Evolutionary conservation across 768 basidiomycete genomes (phyloP).

Genomic region (Lepiota venenata): DNA sequence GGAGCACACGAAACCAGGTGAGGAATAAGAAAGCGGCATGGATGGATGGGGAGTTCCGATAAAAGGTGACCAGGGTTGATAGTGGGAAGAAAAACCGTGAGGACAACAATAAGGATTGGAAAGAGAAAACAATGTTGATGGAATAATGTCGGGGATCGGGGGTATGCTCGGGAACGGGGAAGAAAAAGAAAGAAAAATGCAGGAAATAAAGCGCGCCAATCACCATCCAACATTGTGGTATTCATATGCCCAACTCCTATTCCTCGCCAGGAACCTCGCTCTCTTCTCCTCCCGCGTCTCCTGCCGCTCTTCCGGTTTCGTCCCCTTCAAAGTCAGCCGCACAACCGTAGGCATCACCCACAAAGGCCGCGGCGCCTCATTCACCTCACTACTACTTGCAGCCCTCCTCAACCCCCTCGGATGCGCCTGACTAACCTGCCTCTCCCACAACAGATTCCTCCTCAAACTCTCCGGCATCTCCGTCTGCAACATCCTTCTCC

Average conservation of each 20-base stretch:
- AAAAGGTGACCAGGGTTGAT: not conserved
- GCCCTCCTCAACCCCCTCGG: conserved; percentile 32
- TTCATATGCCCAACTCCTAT: conserved; percentile 67
- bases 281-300: conserved; percentile 38
- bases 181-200: conserved; percentile 5
- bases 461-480: conserved; percentile 86
- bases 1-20: not conserved
- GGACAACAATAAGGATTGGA: not conserved
- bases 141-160: conserved; percentile 10
- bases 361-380: conserved; percentile 26
- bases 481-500: conserved; percentile 77
- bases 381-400: conserved; percentile 26
- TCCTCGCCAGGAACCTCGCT: conserved; percentile 49
- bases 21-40: not conserved
- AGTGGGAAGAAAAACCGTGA: not conserved
- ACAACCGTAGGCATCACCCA: conserved; percentile 37
- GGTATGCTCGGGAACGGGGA: not conserved
- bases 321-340: conserved; percentile 35
- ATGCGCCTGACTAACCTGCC: conserved; percentile 58
- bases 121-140: not conserved
- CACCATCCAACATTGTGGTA: conserved; percentile 68
- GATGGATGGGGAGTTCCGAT: not conserved
- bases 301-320: conserved; percentile 14
- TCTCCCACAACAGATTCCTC: conserved; percentile 78
- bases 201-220: conserved; percentile 7